These are phyloP conservation scores for Trichoderma citrinoviride DNA, from an alignment of 2,329 filamentous ascomycete species.

Conservation along the genomic window DNA sequence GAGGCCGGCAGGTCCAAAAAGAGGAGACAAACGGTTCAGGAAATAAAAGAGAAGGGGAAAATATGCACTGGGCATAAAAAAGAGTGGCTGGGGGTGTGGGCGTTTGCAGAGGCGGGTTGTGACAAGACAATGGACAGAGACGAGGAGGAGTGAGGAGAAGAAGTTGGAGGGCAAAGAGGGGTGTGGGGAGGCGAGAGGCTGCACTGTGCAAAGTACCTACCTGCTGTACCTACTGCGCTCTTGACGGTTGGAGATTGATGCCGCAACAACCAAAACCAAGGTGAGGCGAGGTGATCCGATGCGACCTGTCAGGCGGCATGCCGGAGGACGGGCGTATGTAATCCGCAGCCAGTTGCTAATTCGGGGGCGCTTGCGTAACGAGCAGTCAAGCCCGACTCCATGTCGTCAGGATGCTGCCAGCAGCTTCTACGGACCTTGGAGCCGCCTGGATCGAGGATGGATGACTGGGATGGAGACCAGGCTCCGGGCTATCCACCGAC, in stretches of 20 bases:
- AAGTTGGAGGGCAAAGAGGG: conserved; percentile 2
- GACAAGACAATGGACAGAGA: conserved; percentile 2
- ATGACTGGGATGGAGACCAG: neutral
- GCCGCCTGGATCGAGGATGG: neutral
- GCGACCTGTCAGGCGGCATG: conserved; percentile 21
- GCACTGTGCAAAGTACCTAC: too few relatives aligned
- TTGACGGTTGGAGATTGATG: neutral
- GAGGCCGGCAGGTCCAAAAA: neutral
- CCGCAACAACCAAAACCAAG: neutral
- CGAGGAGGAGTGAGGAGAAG: neutral
- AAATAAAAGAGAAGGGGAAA: neutral
- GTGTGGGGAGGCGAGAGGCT: conserved; percentile 13
- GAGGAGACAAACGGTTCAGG: neutral
- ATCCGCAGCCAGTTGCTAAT: neutral
- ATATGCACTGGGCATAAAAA: neutral
- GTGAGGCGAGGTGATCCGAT: conserved; percentile 19
- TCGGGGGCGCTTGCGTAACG: neutral
- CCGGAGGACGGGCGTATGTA: conserved; percentile 16
- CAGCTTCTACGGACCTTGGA: neutral
- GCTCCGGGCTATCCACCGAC: neutral
- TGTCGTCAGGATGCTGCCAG: neutral
- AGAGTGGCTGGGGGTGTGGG: conserved; percentile 21
- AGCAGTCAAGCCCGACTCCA: neutral
- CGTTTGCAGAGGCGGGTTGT: neutral
- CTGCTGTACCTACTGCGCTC: neutral